Conservation (phyloP, 2,329 filamentous ascomycete genomes). For the Ceratocystis cacaofunesta region DNA sequence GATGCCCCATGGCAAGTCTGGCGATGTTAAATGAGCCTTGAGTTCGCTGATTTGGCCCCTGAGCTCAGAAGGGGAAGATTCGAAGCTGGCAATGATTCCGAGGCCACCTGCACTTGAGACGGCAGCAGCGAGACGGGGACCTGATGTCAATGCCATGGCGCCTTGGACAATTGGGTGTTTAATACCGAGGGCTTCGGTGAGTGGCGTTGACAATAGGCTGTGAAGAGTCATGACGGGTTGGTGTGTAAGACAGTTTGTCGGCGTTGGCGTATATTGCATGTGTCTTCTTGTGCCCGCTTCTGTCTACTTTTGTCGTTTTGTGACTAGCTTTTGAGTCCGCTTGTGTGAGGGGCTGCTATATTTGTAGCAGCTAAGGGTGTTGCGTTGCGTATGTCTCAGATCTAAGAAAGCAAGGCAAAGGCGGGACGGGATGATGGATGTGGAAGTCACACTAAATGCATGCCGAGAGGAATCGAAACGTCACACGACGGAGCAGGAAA, state of each 20-base stretch:
- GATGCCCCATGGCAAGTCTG: conserved; percentile 69
- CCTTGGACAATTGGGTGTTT: conserved; percentile 81
- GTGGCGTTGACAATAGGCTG: conserved; percentile 55
- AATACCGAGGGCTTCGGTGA: conserved; percentile 67
- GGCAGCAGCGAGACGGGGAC: conserved; percentile 63
- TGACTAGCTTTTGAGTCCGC: background rate
- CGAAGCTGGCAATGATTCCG: conserved; percentile 57
- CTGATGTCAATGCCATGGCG: conserved; percentile 80
- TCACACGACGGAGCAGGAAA: background rate
- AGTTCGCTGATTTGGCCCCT: conserved; percentile 73
- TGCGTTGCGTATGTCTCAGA: conserved; percentile 7
- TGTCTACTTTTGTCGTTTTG: background rate
- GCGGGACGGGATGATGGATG: background rate
- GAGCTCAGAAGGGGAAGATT: conserved; percentile 59
- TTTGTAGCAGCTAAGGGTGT: background rate
- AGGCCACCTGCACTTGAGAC: conserved; percentile 82
- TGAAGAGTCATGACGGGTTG: background rate
- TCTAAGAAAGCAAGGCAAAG: background rate
- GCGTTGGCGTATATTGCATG: background rate
- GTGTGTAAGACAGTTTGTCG: conserved; percentile 20
- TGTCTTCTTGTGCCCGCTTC: background rate
- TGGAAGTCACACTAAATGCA: background rate
- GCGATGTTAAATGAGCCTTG: conserved; percentile 53
- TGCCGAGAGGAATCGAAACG: background rate
- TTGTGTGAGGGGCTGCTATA: background rate